These are phyloP conservation scores for Diaporthe sp. DNA, from an alignment of 2,329 filamentous ascomycete species.

Conservation along the genomic window DNA sequence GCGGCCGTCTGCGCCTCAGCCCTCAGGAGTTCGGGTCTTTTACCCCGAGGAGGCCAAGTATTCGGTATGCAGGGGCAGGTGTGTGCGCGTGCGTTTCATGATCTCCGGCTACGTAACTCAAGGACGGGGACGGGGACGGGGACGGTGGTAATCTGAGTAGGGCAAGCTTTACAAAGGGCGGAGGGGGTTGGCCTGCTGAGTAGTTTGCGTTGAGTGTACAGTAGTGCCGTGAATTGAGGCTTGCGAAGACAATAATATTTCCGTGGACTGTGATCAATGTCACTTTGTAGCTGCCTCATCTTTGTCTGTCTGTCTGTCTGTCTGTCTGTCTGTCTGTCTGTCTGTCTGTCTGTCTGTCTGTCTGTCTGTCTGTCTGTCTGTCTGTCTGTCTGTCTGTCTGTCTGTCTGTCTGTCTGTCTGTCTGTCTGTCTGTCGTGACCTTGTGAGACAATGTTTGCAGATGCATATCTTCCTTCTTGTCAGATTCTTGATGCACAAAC, in stretches of 20 bases:
- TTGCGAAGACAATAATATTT: not conserved
- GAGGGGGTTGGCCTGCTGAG: not conserved
- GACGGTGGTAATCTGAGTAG: not conserved
- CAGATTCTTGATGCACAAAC: not conserved
- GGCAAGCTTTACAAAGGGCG: not conserved
- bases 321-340: too few relatives aligned
- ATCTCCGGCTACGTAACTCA: not conserved
- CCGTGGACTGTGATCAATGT: not conserved
- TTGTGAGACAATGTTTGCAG: too few relatives aligned
- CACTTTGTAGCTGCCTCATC: not conserved
- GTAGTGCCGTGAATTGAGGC: not conserved
- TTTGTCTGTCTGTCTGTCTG: too few relatives aligned
- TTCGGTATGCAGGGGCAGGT: not conserved
- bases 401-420: too few relatives aligned
- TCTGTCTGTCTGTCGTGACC: too few relatives aligned
- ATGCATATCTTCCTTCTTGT: too few relatives aligned
- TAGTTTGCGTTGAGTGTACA: not conserved
- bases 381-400: too few relatives aligned
- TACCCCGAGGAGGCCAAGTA: not conserved
- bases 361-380: too few relatives aligned
- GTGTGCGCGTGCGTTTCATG: not conserved
- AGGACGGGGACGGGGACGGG: not conserved
- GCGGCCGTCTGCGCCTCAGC: conserved; percentile 6
- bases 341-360: too few relatives aligned
- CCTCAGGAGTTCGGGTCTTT: too few relatives aligned